These are phyloP conservation scores for Leccinum arenicola DNA, from an alignment of 768 basidiomycete species.

Conservation along the genomic window DNA sequence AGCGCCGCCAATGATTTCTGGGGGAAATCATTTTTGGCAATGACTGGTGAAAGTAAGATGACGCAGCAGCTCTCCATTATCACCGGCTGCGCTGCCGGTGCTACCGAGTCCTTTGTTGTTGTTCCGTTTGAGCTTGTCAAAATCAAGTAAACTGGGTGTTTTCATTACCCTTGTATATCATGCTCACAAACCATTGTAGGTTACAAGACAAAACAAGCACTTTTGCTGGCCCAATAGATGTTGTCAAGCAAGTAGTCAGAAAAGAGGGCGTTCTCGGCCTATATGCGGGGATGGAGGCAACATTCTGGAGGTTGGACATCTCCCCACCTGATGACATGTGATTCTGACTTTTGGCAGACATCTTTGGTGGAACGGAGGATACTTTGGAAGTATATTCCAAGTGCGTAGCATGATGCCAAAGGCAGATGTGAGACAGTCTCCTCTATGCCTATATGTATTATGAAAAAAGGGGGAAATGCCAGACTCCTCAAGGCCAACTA, in stretches of 20 bases:
- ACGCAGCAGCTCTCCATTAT: slow-evolving; percentile 82
- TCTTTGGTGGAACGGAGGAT: slow-evolving; percentile 92
- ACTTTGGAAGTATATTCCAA: slow-evolving; percentile 91
- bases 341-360: slow-evolving; percentile 47
- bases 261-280: slow-evolving; percentile 82
- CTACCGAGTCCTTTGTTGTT: slow-evolving; percentile 92
- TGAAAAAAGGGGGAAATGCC: not conserved
- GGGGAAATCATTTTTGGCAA: slow-evolving; percentile 72
- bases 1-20: slow-evolving; percentile 93
- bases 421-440: slow-evolving; percentile 58
- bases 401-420: slow-evolving; percentile 79
- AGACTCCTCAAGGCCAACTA: slow-evolving; percentile 69
- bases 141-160: slow-evolving; percentile 56
- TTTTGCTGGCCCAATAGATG: slow-evolving; percentile 89
- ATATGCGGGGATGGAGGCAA: slow-evolving; percentile 95
- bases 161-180: not conserved
- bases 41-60: slow-evolving; percentile 79
- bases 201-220: slow-evolving; percentile 92
- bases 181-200: slow-evolving; percentile 34
- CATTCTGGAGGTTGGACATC: slow-evolving; percentile 81
- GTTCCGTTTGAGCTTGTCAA: slow-evolving; percentile 97
- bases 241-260: slow-evolving; percentile 72
- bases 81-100: slow-evolving; percentile 93
- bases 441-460: not conserved
- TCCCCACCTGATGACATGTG: not conserved